These are phyloP conservation scores for Cyanidium caldarium DNA, from an alignment of 23 red algal genomes.

Conservation along the genomic window DNA sequence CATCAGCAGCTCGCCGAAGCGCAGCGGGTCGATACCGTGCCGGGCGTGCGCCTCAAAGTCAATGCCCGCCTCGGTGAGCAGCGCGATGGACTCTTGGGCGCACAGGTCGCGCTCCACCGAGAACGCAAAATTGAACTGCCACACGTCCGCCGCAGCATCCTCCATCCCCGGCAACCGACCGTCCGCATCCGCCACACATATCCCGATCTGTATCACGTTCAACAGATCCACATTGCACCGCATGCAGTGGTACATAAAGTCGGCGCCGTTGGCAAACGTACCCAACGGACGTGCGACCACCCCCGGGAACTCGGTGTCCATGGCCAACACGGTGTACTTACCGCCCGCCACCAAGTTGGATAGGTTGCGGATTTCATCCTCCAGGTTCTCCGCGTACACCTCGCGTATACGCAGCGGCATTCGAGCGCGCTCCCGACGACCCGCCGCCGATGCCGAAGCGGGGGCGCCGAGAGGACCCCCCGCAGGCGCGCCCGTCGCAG, in stretches of 20 bases:
- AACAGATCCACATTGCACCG: constrained; percentile 77
- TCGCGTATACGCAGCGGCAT: constrained; percentile 35
- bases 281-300: constrained; percentile 77
- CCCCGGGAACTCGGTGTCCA: constrained; percentile 97
- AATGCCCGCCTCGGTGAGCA: constrained; percentile 60
- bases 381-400: constrained; percentile 79
- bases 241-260: constrained; percentile 65
- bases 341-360: constrained; percentile 27
- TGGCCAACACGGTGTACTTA: constrained; percentile 56
- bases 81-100: constrained; percentile 70
- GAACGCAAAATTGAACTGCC: constrained; percentile 98
- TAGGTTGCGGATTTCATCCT: constrained; percentile 50
- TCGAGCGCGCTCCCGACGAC: too few species aligned
- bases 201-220: constrained; percentile 80
- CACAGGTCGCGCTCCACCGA: constrained; percentile 52
- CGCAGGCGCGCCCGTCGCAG: too few species aligned
- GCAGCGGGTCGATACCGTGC: constrained; percentile 62
- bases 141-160: constrained; percentile 20
- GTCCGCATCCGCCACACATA: constrained; percentile 39
- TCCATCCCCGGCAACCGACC: constrained; percentile 31
- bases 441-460: too few species aligned
- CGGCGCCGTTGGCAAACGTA: constrained; percentile 18
- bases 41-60: constrained; percentile 70
- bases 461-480: too few species aligned
- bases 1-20: constrained; percentile 83